These are phyloP conservation scores for Phialophora verrucosa DNA, from an alignment of 2,329 filamentous ascomycete species.

Conservation along the genomic window DNA sequence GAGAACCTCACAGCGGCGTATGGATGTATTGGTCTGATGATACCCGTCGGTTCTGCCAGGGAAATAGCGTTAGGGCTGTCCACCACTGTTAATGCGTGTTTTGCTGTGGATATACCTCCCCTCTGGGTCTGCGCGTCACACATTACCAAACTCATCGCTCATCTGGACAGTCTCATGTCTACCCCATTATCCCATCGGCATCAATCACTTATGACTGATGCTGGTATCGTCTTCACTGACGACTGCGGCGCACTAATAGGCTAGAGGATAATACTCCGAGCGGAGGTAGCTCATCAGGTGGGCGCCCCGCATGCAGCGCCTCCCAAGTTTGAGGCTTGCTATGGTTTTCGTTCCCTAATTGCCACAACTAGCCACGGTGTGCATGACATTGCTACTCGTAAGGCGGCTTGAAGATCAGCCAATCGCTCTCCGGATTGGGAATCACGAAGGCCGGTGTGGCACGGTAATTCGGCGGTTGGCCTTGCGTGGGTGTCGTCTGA, in stretches of 20 bases:
- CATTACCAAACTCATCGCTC: neutral
- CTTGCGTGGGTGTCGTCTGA: slow-evolving; percentile 24
- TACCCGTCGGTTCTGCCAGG: neutral
- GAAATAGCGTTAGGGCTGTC: neutral
- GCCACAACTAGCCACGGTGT: neutral
- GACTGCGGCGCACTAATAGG: neutral
- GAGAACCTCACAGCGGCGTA: no score
- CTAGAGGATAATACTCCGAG: neutral
- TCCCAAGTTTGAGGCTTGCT: neutral
- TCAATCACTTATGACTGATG: neutral
- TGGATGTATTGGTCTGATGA: neutral
- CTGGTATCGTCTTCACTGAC: neutral
- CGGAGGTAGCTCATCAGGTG: neutral
- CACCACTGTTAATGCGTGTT: neutral
- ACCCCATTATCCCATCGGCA: neutral
- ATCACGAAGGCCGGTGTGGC: slow-evolving; percentile 51
- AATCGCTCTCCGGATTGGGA: slow-evolving; percentile 55
- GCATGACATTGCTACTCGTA: slow-evolving; percentile 23
- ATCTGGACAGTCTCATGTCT: neutral
- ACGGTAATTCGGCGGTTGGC: slow-evolving; percentile 19
- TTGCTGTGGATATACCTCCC: neutral
- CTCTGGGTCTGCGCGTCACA: neutral
- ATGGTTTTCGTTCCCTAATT: neutral
- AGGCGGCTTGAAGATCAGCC: slow-evolving; percentile 43
- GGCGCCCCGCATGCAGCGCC: neutral